Percentiles rank a stretch among this genome's conserved stretches.
These are phyloP conservation scores for Cladophialophora carrionii DNA, from an alignment of 2,329 filamentous ascomycete species.

Conservation along the genomic window DNA sequence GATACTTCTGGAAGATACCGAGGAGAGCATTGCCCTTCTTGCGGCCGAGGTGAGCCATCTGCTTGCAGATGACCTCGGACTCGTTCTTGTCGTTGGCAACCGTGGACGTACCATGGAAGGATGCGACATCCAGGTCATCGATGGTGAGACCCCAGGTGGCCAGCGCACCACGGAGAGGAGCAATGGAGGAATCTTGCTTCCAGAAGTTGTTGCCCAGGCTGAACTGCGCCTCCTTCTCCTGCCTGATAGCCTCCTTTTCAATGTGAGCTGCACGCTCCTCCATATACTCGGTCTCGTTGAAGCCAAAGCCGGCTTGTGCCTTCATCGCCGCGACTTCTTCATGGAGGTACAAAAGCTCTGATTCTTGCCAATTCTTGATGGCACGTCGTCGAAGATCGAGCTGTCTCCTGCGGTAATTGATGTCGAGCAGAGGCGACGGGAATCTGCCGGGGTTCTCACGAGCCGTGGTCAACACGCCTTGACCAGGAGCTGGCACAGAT, in stretches of 20 bases:
- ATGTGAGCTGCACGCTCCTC: slow-evolving; percentile 84
- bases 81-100: slow-evolving; percentile 99
- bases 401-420: slow-evolving; percentile 95
- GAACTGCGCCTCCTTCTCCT: slow-evolving; percentile 89
- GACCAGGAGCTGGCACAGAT: slow-evolving; percentile 92
- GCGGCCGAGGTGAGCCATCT: slow-evolving; percentile 90
- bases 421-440: slow-evolving; percentile 92
- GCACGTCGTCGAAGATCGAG: slow-evolving; percentile 91
- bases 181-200: slow-evolving; percentile 92
- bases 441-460: slow-evolving; percentile 89
- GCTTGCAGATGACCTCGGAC: slow-evolving; percentile 94
- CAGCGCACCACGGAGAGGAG: slow-evolving; percentile 90
- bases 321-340: slow-evolving; percentile 93
- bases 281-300: slow-evolving; percentile 82
- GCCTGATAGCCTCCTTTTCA: slow-evolving; percentile 80
- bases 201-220: slow-evolving; percentile 98
- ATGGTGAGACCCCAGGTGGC: slow-evolving; percentile 98
- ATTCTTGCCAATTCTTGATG: slow-evolving; percentile 96
- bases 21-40: slow-evolving; percentile 95
- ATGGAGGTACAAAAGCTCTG: slow-evolving; percentile 87
- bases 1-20: slow-evolving; percentile 99
- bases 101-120: slow-evolving; percentile 98
- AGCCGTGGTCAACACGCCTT: slow-evolving; percentile 94
- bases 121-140: slow-evolving; percentile 91
- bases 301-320: slow-evolving; percentile 68